Conservation (phyloP, 2,329 filamentous ascomycete species). For the Aspergillus ruber region DNA sequence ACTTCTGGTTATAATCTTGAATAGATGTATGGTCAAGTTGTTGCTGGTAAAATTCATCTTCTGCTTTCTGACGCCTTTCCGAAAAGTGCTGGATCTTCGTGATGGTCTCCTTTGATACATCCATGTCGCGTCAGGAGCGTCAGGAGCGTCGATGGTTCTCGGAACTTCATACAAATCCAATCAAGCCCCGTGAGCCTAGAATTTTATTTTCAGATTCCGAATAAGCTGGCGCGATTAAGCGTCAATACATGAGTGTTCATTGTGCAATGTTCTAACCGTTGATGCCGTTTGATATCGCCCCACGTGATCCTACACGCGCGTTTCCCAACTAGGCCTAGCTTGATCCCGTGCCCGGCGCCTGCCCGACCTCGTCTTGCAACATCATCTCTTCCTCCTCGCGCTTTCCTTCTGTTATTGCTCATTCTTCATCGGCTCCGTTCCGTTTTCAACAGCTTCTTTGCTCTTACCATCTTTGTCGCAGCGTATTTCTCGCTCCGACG, state of each 20-base stretch:
- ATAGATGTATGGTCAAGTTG: conserved; percentile 22
- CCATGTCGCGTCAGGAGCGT: conserved; percentile 16
- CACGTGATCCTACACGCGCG: conserved; percentile 9
- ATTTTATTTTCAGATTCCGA: not conserved
- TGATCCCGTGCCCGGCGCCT: conserved; percentile 13
- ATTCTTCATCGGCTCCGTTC: conserved; percentile 4
- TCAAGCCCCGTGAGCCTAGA: not conserved
- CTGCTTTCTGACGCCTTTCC: conserved; percentile 27
- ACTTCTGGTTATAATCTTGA: conserved; percentile 29
- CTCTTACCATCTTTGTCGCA: not conserved
- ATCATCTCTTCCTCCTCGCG: conserved; percentile 16
- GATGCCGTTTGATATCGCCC: not conserved
- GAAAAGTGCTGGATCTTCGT: conserved; percentile 30
- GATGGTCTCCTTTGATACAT: conserved; percentile 24
- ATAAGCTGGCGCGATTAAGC: not conserved
- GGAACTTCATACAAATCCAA: not conserved
- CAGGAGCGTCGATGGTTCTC: not conserved
- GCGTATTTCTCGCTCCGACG: not conserved
- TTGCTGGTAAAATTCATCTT: conserved; percentile 25
- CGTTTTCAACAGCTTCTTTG: conserved; percentile 4
- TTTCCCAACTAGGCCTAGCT: conserved; percentile 16
- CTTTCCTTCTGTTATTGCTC: not conserved
- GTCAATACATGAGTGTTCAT: not conserved
- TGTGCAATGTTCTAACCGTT: not conserved
- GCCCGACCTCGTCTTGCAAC: conserved; percentile 15